Percentiles rank a stretch among this genome's conserved stretches.
Evolutionary conservation across 495 filamentous ascomycete genomes (phyloP).

Genomic region (Penicillium manginii): DNA sequence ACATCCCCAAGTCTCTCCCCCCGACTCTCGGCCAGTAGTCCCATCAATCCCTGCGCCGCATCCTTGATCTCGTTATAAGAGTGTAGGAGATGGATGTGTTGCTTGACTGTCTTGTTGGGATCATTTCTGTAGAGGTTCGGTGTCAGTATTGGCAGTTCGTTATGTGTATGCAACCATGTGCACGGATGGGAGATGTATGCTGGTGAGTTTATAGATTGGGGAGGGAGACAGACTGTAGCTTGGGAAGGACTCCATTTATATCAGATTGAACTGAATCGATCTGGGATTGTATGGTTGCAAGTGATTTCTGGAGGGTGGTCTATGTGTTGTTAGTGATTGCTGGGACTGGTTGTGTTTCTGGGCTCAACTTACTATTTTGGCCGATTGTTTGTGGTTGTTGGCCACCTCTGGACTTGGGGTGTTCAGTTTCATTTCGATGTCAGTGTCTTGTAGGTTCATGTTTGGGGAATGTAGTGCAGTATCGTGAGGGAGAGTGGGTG

Average conservation of each 20-base stretch:
- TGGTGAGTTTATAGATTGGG: no score
- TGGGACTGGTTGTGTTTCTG: not conserved
- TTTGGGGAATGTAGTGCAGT: not conserved
- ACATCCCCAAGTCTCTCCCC: conserved; percentile 65
- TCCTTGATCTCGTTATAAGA: conserved; percentile 82
- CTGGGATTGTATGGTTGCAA: conserved; percentile 41
- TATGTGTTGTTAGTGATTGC: conserved; percentile 20
- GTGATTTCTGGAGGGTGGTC: conserved; percentile 33
- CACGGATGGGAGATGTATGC: no score
- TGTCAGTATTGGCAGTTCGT: not conserved
- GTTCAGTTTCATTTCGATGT: not conserved
- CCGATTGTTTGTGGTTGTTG: not conserved
- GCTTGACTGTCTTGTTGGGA: conserved; percentile 55
- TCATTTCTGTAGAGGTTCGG: conserved; percentile 26
- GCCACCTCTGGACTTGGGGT: not conserved
- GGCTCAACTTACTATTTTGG: not conserved
- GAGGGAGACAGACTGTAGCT: conserved; percentile 21
- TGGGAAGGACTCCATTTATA: conserved; percentile 31
- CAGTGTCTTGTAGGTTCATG: not conserved
- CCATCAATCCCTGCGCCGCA: conserved; percentile 71
- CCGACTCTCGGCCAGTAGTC: conserved; percentile 70
- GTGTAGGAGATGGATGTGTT: conserved; percentile 70
- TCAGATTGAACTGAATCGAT: conserved; percentile 33
- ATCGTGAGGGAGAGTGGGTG: not conserved
- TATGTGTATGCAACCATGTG: no score